Evolutionary conservation across 495 filamentous ascomycete genomes (phyloP), one percentile per base, ranked within the genome.

Genomic region (Corynascus novoguineensis): DNA sequence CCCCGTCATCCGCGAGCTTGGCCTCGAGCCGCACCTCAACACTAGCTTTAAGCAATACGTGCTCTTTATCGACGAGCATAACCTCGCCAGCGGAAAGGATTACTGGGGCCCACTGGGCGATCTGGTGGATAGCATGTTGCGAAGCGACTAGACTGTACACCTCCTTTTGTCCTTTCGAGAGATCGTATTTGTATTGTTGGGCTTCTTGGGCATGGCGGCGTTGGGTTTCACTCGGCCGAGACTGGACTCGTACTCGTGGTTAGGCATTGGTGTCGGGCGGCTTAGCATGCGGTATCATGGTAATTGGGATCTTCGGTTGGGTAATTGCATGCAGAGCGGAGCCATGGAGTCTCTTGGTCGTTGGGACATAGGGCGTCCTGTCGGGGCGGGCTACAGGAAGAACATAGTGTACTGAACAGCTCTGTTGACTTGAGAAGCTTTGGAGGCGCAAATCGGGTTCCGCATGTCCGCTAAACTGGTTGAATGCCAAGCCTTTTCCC

Each of bases 1-100:
- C 73, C 91, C 91, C 15, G 93, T 98, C 42, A 86, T 98, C 50
- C 86, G 95, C 29, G 91, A 96, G 61, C 83, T 98, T 27, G 93
- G 93, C 28, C 81, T 98, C 54, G 93, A 98, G 74, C 91, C 93
- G 32, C 93, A 98, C 73, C 83, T 98, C 63, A 98, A 98, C 75
- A 98, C 93, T 45, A 93, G 88, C 76, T 98, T 98, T 83, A 98
- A 98, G 80, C 93, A 98, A 70, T 98, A 97, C 67, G 93, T 96
- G 52, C 80, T 97, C 42, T 97, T 97, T 75, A 90, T 97, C 61
- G 88, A 97, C 67, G 91, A 96, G 78, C 91, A 95, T 73, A 83
- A 80, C 59, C 69, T 97, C 64, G 87, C 88, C 50, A 92, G 82
- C 66, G 90, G 90, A 59, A 96, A 96, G 75, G 95, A 97, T 69